These are phyloP conservation scores for Raffaelea ambrosiae DNA, from an alignment of 2,329 filamentous ascomycete species.

Conservation along the genomic window DNA sequence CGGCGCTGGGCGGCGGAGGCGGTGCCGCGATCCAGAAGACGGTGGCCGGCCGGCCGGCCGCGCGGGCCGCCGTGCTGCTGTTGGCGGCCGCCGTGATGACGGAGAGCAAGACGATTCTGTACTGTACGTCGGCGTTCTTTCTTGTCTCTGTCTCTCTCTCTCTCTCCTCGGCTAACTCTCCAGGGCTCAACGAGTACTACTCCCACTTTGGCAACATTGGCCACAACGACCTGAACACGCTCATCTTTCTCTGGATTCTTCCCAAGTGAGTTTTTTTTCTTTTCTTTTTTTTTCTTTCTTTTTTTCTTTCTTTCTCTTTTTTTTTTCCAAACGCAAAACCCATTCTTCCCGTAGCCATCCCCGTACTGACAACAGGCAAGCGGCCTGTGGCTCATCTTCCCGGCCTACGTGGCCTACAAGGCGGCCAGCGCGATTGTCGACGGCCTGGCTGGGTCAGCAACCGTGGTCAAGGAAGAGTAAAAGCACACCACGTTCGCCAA, in stretches of 20 bases:
- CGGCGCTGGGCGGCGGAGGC: not conserved
- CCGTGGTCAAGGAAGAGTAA: slow-evolving; percentile 31
- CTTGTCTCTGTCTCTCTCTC: not conserved
- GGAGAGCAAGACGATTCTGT: slow-evolving; percentile 52
- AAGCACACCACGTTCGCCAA: slow-evolving; percentile 3
- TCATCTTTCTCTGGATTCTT: slow-evolving; percentile 48
- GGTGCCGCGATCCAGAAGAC: slow-evolving; percentile 14
- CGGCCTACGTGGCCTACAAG: slow-evolving; percentile 41
- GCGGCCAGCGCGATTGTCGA: slow-evolving; percentile 41
- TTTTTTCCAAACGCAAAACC: not conserved
- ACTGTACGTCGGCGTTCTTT: slow-evolving; percentile 35
- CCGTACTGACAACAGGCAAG: slow-evolving; percentile 28
- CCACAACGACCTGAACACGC: slow-evolving; percentile 37
- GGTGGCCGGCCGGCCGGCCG: slow-evolving; percentile 34
- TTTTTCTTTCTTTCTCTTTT: not conserved
- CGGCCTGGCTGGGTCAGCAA: slow-evolving; percentile 28
- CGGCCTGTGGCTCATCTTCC: slow-evolving; percentile 45
- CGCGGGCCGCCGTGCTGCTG: slow-evolving; percentile 35
- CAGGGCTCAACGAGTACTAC: slow-evolving; percentile 49
- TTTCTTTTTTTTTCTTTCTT: not conserved
- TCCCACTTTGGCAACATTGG: slow-evolving; percentile 48
- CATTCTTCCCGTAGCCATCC: not conserved
- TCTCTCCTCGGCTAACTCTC: not conserved
- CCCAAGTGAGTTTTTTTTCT: slow-evolving; percentile 45
- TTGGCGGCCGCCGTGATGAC: slow-evolving; percentile 52